Percentiles rank a stretch among this genome's conserved stretches.
Evolutionary conservation across 345 rosid genomes (phyloP).

Genomic region (Gossypium ekmanianum): DNA sequence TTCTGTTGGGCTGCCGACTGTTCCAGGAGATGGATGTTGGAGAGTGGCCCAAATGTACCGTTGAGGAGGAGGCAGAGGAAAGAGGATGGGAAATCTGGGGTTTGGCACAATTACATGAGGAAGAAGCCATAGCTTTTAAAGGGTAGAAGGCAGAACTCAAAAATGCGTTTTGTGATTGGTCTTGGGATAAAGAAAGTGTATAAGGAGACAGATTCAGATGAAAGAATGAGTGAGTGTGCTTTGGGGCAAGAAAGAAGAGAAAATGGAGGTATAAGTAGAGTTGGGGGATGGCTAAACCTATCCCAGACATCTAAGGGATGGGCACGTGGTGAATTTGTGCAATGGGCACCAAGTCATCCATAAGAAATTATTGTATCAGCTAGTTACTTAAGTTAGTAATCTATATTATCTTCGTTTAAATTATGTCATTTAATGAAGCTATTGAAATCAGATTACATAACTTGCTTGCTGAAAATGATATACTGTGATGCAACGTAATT

Average conservation of each 20-base stretch:
- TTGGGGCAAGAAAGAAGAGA: conserved; percentile 12
- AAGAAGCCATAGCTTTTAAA: conserved; percentile 44
- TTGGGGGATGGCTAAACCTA: conserved; percentile 31
- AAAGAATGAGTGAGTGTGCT: conserved; percentile 4
- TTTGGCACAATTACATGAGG: conserved; percentile 28
- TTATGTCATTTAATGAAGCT: not conserved
- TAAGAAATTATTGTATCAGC: not conserved
- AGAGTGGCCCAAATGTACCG: conserved; percentile 25
- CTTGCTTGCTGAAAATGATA: too few relatives aligned
- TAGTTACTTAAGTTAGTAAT: not conserved
- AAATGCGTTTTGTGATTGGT: not conserved
- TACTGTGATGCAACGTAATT: too few relatives aligned
- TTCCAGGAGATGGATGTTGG: conserved; percentile 21
- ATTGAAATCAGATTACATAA: too few relatives aligned
- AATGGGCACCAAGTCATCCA: conserved; percentile 23
- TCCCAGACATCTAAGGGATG: conserved; percentile 33
- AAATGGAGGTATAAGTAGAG: conserved; percentile 32
- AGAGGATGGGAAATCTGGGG: conserved; percentile 35
- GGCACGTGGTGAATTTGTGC: conserved; percentile 42
- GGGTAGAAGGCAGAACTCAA: not conserved
- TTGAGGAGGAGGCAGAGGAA: conserved; percentile 26
- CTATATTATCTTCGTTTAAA: not conserved
- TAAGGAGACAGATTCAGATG: not conserved
- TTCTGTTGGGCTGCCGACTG: conserved; percentile 20
- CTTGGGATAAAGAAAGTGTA: not conserved